Conservation (phyloP, 805 yeast species). For the Lipomyces starkeyi region DNA sequence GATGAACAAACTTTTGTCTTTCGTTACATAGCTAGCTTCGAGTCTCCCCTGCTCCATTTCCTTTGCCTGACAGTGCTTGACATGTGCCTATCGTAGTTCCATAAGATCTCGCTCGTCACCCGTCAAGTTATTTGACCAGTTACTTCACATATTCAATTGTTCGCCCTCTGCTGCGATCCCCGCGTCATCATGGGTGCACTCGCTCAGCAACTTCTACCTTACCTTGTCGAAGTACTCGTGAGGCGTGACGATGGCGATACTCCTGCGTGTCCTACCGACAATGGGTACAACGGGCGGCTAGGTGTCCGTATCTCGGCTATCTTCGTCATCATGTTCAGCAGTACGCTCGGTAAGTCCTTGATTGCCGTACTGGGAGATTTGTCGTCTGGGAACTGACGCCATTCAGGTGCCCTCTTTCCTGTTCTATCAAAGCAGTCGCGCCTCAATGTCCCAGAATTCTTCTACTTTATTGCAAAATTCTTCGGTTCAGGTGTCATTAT, state of each 20-base stretch:
- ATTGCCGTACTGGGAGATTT: not conserved
- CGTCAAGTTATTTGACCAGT: not conserved
- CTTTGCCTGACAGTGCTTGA: too few relatives aligned
- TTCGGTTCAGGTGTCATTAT: conserved; percentile 76
- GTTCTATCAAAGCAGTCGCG: conserved; percentile 42
- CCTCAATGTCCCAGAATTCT: conserved; percentile 25
- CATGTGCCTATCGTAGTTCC: too few relatives aligned
- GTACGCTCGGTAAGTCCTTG: conserved; percentile 49
- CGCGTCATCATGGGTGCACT: not conserved
- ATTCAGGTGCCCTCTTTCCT: conserved; percentile 53
- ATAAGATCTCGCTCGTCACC: not conserved
- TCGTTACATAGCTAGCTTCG: too few relatives aligned
- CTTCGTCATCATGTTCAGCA: conserved; percentile 62
- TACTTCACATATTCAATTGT: not conserved
- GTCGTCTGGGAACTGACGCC: not conserved
- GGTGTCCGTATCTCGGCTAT: conserved; percentile 62
- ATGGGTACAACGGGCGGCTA: conserved; percentile 52
- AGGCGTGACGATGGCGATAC: conserved; percentile 23
- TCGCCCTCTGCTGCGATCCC: conserved; percentile 3
- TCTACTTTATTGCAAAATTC: conserved; percentile 38
- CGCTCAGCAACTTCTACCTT: not conserved
- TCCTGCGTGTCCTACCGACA: conserved; percentile 36
- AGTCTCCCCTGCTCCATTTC: too few relatives aligned
- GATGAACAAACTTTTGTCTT: too few relatives aligned
- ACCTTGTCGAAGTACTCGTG: conserved; percentile 4